Conservation (phyloP, 805 yeast species). For the Geotrichum ghanense region DNA sequence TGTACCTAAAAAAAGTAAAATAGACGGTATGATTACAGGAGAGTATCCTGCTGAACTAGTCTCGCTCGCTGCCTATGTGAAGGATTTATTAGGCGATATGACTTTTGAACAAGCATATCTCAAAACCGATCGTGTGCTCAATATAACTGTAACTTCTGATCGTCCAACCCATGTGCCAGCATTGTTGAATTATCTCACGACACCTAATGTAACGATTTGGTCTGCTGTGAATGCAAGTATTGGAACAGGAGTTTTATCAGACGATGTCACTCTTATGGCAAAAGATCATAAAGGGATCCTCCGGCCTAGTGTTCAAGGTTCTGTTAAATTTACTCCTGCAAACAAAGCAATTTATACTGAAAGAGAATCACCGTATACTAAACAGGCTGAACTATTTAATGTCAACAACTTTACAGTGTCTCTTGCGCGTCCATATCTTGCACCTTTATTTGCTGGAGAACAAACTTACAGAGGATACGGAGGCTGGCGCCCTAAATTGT, state of each 20-base stretch:
- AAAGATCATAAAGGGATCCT: slow-evolving; percentile 42
- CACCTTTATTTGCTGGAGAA: slow-evolving; percentile 78
- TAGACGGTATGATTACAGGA: slow-evolving; percentile 63
- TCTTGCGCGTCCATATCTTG: slow-evolving; percentile 85
- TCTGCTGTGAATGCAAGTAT: slow-evolving; percentile 75
- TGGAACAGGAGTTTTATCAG: slow-evolving; percentile 51
- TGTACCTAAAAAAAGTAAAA: slow-evolving; percentile 41
- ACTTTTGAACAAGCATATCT: slow-evolving; percentile 92
- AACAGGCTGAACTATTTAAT: slow-evolving; percentile 84
- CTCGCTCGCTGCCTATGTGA: slow-evolving; percentile 66
- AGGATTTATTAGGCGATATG: slow-evolving; percentile 61
- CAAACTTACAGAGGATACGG: slow-evolving; percentile 49
- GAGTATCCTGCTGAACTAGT: slow-evolving; percentile 83
- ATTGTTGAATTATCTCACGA: slow-evolving; percentile 75
- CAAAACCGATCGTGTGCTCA: slow-evolving; percentile 65
- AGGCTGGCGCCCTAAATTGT: slow-evolving; percentile 30
- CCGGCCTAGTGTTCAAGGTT: slow-evolving; percentile 17
- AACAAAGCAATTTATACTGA: slow-evolving; percentile 32
- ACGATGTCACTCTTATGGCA: slow-evolving; percentile 47
- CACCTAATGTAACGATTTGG: slow-evolving; percentile 85
- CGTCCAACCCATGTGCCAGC: slow-evolving; percentile 10
- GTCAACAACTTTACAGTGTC: slow-evolving; percentile 90
- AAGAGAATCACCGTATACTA: slow-evolving; percentile 64
- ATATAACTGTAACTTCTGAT: slow-evolving; percentile 70
- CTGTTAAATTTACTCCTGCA: slow-evolving; percentile 27